Evolutionary conservation across 441 rosid genomes (phyloP), one percentile per base, ranked within the genome.

Genomic region (Raphanus hybrid): DNA sequence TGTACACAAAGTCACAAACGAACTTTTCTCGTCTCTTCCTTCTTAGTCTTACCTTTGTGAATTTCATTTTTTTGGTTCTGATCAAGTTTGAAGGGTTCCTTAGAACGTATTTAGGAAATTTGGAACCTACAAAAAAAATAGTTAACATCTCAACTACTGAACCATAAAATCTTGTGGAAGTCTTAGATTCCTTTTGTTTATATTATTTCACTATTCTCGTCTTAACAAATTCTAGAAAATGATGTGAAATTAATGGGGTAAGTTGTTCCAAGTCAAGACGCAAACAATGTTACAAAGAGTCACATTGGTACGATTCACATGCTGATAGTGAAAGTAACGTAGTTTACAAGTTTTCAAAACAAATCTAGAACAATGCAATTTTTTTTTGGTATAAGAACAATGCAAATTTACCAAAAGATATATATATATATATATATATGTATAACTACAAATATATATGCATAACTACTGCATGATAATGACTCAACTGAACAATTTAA

Each of bases 51-150:
- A 84, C 23, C 80, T 64, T 9, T 82, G 85, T 11, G 3, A 45
- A 63, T 59, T 14, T 14, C 50, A 52, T 71, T 73, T 43, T 43
- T 41, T 27, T 73, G 39, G 78, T 78, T 3, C 73, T 79, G 83
- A 90, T 89, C 83, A 88, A 75, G 82, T 90, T 93, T 70, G 92
- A 85, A 4, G 94, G 97, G 81, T 90, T 94, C 41, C 97, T 86
- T 82, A 90, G 81, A 62, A 92, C 97, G 69, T 92, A 89, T 76
- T 88, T 92, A 6, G 96, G 97, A 70, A 90, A 80, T 72, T 86
- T 93, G 35, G 94, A 90, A 75, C 94, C 97, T 89, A 88, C 88
- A 23, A 32, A 50, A 32, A 26, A 11, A 23, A 10, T 4, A 5
- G 2, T 6, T 1, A 69, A 11, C 48, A 20, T 23, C 34, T 69